Evolutionary conservation across 768 basidiomycete genomes (phyloP), one percentile per base, ranked within the genome.

Genomic region (Boletellus sp.): DNA sequence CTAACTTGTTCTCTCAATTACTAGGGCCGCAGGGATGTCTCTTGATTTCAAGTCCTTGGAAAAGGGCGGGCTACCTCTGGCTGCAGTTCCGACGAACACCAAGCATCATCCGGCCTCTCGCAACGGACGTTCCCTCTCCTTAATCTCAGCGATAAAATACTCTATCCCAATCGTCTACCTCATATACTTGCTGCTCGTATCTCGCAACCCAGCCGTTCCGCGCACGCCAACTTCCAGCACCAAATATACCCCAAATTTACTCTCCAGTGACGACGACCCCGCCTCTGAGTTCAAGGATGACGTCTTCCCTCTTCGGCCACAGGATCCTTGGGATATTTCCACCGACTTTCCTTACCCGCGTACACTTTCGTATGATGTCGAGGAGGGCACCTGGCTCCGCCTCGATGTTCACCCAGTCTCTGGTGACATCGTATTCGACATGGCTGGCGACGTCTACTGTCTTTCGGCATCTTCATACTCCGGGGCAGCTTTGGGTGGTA

Each of bases 391-490:
- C 32, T 89, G 85, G 85, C 68, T 88, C 46, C 75, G 85, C 11
- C 75, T 88, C 26, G 86, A 87, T 58, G 85, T 87, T 2, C 80
- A 85, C 53, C 83, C 84, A n/a, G 67, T 70, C 46, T 76, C 78
- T 3, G 85, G 86, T 12, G 86, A 88, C 55, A 76, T 88, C 39
- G 74, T 87, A 7, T 88, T 87, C 48, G 86, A 86, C 62, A 85
- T 88, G 78, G 66, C 83, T 7, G 86, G 87, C 3, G 85, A 89
- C 60, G 61, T 88, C 24, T 88, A 86, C 63, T 88, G 87, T 57
- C 71, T 89, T 39, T 77, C 85, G 20, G 77, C 74, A 0, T 24
- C 52, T 45, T 61, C 71, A 16, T 75, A 74, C 52, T 50, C 61
- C 10, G 35, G 58, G 13, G 69, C 70, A 34, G 68, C 63, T 34